Evolutionary conservation across 805 yeast species (phyloP), one percentile per base, ranked within the genome.

Genomic region (Saccharomycopsis fermentans): DNA sequence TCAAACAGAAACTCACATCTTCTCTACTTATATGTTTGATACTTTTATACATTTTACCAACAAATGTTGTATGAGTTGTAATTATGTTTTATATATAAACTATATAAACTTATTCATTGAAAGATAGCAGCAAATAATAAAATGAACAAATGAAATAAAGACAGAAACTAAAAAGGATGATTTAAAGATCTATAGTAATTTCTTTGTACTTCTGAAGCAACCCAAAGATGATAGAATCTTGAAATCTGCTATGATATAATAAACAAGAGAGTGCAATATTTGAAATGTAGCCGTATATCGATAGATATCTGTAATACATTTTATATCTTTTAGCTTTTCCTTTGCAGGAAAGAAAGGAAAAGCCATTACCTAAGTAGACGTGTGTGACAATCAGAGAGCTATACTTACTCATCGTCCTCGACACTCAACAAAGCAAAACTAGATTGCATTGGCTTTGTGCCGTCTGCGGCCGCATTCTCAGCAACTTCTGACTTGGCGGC

Each of bases 391-490:
- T n/a, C n/a, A n/a, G n/a, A n/a, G 35, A n/a, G 36, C 4, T 11
- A 21, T 4, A 21, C 29, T 52, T 62, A 71, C 52, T 77, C 81
- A 3, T 81, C 84, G 56, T 76, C 83, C 35, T 81, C 83, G 57
- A 67, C 68, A 55, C 78, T 73, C 67, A 82, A 71, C 26, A 81
- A 82, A 54, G 77, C 72, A 65, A 74, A 82, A 2, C 77, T 70
- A 39, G 83, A 78, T 65, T 73, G 76, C 68, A 61, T 51, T 54
- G 62, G 35, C 54, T 57, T 59, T 12, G 61, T 17, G 21, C 62
- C 17, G 34, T 63, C 58, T 17, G 64, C 57, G 64, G 59, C 60
- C 58, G 55, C 48, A 36, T 70, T 70, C 52, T 67, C 69, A 27
- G 54, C n/a, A 12, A 6, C 55, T 19, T 52, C 47, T 16, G 59